Base-by-base conservation (phyloP, 2,329 filamentous ascomycete genomes). In the Sporothrix euskadiensis region DNA sequence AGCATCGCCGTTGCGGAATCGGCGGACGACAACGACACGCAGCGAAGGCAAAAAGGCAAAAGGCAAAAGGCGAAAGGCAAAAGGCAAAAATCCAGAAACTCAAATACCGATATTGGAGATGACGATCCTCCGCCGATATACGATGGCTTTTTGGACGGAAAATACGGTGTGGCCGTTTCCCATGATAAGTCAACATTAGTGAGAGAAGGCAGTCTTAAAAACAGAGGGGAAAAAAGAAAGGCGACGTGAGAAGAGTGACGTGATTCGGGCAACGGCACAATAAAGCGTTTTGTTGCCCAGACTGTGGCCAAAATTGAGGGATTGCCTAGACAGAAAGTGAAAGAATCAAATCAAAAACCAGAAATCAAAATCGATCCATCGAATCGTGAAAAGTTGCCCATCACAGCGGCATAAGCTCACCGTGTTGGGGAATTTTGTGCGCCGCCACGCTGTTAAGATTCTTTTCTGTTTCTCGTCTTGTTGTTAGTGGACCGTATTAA, bases 401-500 rank as follows among this genome's bases (percentile, higher is more conserved):
- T 59, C 56, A 12, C 12, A 8, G 12, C 14, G 4, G 14, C 7
- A n/a, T n/a, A 35, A 59, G 56, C 14, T 35, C 26, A 35, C 56
- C 30, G 5, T 19, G 56, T 59, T 59, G 56, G 56, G 30, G 32
- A 59, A 35, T 12, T 59, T 19, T 59, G 7, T 59, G 56, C 30
- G 56, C 30, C 14, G 56, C 26, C 26, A 7, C 5, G 12, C 56
- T n/a, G 22, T 56, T 14, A n/a, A 10, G 41, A 14, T 44, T 49
- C 3, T 47, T 47, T 47, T 47, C 14, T 49, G 44, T 19, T 5
- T 14, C 4, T 49, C 14, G 2, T 59, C 19, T 59, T 19, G 16
- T 19, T 59, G 56, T 59, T 59, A 59, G 56, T 59, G 30, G 56
- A 32, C 56, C 56, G 56, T 59, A 59, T 59, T 59, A 19, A 14